Percentiles rank a stretch among this genome's conserved stretches.
Evolutionary conservation across 2,329 filamentous ascomycete species (phyloP).

Genomic region (Penicillium hordei): DNA sequence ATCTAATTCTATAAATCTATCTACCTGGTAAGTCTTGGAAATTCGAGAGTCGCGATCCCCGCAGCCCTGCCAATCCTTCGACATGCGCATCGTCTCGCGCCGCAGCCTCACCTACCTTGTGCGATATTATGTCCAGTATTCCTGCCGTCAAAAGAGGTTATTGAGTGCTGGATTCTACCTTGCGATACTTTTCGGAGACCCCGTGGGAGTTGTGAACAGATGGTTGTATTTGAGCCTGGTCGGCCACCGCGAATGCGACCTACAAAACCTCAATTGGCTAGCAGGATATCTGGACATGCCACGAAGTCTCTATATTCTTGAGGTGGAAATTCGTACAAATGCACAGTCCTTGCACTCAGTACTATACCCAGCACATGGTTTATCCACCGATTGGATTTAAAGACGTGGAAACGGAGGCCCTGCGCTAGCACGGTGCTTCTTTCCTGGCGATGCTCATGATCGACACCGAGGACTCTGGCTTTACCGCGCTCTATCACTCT

Average conservation of each 20-base stretch:
- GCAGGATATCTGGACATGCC: not conserved
- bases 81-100: conserved; percentile 22
- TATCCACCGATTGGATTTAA: conserved; percentile 1
- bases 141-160: not conserved
- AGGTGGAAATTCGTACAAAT: not conserved
- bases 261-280: conserved; percentile 2
- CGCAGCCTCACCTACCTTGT: conserved; percentile 8
- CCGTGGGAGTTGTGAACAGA: not conserved
- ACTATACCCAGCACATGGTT: not conserved
- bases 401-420: not conserved
- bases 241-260: conserved; percentile 7
- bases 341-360: not conserved
- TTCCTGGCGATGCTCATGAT: not conserved
- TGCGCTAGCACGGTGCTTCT: conserved; percentile 6
- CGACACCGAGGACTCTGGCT: not conserved
- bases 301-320: not conserved
- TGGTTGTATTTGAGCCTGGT: conserved; percentile 6
- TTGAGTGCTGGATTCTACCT: not conserved
- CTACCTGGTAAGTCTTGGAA: conserved; percentile 20
- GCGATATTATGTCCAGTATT: conserved; percentile 3
- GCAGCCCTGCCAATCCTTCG: conserved; percentile 14
- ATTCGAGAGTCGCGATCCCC: conserved; percentile 17
- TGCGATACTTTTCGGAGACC: not conserved
- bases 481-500: not conserved
- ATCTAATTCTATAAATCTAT: conserved; percentile 1